Conservation (phyloP, 176 grass and related monocot species). For the Triticum timopheevii region DNA sequence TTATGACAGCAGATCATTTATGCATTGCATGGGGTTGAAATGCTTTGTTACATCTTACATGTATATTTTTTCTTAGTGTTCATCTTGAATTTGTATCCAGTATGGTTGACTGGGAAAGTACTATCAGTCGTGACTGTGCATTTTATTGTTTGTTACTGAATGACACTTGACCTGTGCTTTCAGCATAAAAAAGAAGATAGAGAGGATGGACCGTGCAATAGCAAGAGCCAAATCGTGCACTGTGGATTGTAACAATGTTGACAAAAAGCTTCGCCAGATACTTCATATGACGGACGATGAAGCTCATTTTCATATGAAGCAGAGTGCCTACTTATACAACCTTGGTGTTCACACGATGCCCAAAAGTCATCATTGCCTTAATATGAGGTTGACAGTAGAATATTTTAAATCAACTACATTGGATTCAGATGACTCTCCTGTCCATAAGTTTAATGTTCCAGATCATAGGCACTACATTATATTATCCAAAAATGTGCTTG, state of each 20-base stretch:
- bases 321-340: slow-evolving; percentile 93
- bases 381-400: slow-evolving; percentile 97
- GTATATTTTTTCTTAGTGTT: slow-evolving; percentile 4
- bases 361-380: slow-evolving; percentile 96
- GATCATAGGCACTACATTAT: slow-evolving; percentile 85
- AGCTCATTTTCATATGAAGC: slow-evolving; percentile 95
- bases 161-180: slow-evolving; percentile 31
- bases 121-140: not conserved
- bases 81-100: not conserved
- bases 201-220: slow-evolving; percentile 75
- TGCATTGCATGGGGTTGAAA: not conserved
- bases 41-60: not conserved
- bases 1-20: not conserved
- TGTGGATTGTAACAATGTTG: slow-evolving; percentile 93
- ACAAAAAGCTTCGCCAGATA: slow-evolving; percentile 90
- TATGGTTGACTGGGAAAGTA: not conserved
- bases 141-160: not conserved
- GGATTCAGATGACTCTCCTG: slow-evolving; percentile 55
- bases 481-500: slow-evolving; percentile 93
- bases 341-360: slow-evolving; percentile 99
- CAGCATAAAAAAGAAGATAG: slow-evolving; percentile 71
- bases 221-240: slow-evolving; percentile 63
- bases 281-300: slow-evolving; percentile 96
- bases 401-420: slow-evolving; percentile 63
- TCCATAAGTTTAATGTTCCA: slow-evolving; percentile 53